Evolutionary conservation across 164 flowering plant genomes (phyloP).

Genomic region (Vitis riparia): DNA sequence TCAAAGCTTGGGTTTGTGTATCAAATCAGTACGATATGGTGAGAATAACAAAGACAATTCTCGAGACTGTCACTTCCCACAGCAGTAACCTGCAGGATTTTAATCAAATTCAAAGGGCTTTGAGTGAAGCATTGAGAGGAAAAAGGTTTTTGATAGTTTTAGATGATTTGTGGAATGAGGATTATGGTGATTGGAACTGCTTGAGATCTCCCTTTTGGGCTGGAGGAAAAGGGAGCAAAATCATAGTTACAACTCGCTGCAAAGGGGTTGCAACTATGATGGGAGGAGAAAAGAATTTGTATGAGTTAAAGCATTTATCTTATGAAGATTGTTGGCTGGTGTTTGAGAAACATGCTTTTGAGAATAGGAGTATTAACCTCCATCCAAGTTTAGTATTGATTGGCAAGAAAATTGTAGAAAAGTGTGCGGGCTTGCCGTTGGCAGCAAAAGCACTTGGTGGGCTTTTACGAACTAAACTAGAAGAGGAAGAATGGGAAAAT

Average conservation of each 20-base stretch:
- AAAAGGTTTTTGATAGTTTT: conserved; percentile 16
- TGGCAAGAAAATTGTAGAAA: conserved; percentile 23
- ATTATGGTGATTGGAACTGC: conserved; percentile 2
- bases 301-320: not conserved
- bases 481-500: conserved; percentile 8
- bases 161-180: conserved; percentile 26
- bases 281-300: not conserved
- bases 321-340: conserved; percentile 10
- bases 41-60: too few relatives aligned
- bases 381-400: conserved; percentile 3
- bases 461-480: not conserved
- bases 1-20: too few relatives aligned
- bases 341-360: conserved; percentile 7
- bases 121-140: not conserved
- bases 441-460: conserved; percentile 17
- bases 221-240: conserved; percentile 15
- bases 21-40: too few relatives aligned
- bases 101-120: not conserved
- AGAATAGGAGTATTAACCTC: not conserved
- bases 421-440: conserved; percentile 18
- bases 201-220: not conserved
- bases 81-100: too few relatives aligned
- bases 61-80: too few relatives aligned
- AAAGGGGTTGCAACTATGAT: conserved; percentile 7
- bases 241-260: conserved; percentile 19